A percentile compares a stretch with the other conserved stretches of the same genome.
Evolutionary conservation across 306 rosid species (phyloP).

Genomic region (Aeschynomene evenia): DNA sequence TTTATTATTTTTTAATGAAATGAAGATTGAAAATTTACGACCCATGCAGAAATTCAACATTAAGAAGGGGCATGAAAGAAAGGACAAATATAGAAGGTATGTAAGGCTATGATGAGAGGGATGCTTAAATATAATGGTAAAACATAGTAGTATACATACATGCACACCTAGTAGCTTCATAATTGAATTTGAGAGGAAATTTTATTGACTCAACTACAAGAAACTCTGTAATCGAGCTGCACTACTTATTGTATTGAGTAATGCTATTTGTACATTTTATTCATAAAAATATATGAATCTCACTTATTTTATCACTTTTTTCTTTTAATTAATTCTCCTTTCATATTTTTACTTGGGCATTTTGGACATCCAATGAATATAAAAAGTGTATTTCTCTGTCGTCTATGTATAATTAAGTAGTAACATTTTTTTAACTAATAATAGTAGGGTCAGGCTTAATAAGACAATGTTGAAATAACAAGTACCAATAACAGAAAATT

Average conservation of each 20-base stretch:
- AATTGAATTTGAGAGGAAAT: background rate
- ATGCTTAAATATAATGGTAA: background rate
- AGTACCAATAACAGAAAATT: background rate
- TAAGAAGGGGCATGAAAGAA: too few relatives aligned
- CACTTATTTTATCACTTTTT: too few relatives aligned
- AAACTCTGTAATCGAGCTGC: background rate
- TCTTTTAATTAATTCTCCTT: too few relatives aligned
- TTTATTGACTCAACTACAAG: background rate
- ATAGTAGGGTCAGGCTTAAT: slow-evolving; percentile 9
- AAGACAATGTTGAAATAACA: slow-evolving; percentile 18
- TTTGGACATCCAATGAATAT: too few relatives aligned
- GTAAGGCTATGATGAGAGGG: background rate
- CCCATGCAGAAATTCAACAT: too few relatives aligned
- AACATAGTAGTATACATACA: background rate
- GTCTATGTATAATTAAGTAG: background rate
- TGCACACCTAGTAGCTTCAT: background rate
- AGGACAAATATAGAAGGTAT: background rate
- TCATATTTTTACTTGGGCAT: too few relatives aligned
- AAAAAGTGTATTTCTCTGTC: background rate
- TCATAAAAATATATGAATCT: too few relatives aligned
- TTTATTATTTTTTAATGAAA: too few relatives aligned
- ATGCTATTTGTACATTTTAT: background rate
- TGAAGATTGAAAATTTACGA: too few relatives aligned
- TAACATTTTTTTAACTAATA: background rate
- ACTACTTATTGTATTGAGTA: too few relatives aligned